Conservation (phyloP, 2,329 filamentous ascomycete species). For the Hypoxylon rubiginosum region DNA sequence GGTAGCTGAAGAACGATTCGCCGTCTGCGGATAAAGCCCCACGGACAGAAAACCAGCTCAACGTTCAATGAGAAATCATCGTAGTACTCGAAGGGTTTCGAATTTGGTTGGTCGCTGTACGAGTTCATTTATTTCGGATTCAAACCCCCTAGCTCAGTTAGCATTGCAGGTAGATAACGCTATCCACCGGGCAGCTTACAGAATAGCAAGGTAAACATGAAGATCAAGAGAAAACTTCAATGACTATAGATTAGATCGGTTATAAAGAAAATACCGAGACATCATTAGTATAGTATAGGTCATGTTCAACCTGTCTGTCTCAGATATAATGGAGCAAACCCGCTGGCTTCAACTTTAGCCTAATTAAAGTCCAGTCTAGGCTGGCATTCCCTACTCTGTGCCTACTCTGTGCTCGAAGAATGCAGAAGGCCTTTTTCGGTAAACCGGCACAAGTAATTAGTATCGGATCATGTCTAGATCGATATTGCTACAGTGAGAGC, state of each 20-base stretch:
- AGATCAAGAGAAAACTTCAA: not conserved
- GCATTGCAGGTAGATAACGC: slow-evolving; percentile 1
- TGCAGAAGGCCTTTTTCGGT: not conserved
- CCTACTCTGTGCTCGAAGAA: not conserved
- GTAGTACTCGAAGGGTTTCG: not conserved
- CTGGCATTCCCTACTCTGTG: not conserved
- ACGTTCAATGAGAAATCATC: not conserved
- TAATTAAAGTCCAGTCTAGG: not conserved
- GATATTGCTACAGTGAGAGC: not conserved
- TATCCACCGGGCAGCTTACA: not conserved
- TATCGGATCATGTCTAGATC: not conserved
- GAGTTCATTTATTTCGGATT: not conserved
- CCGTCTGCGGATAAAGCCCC: not conserved
- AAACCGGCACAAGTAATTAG: not conserved
- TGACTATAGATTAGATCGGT: slow-evolving; percentile 1
- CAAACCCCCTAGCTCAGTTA: not conserved
- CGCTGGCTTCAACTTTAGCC: slow-evolving; percentile 5
- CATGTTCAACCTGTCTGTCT: not conserved
- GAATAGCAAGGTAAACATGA: not conserved
- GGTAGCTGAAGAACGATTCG: not conserved
- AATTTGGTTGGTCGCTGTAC: not conserved
- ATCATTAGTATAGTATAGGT: not conserved
- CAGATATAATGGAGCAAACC: not conserved
- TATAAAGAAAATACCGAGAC: slow-evolving; percentile 6
- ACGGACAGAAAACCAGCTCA: not conserved